These are phyloP conservation scores for Baudoinia panamericana DNA, from an alignment of 495 filamentous ascomycete genomes.

Conservation along the genomic window DNA sequence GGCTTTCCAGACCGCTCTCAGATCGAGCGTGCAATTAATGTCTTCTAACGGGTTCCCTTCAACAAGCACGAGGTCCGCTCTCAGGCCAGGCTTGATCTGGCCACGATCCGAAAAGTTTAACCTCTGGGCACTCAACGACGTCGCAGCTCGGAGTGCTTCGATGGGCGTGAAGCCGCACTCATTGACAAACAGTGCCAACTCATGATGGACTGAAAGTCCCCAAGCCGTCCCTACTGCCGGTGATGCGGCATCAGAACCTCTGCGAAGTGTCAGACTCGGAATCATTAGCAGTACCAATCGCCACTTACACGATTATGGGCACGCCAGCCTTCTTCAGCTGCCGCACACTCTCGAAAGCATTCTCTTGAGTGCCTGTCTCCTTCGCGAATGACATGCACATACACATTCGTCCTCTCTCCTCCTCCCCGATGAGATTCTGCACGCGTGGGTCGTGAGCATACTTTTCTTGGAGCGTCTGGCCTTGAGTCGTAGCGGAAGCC, in stretches of 20 bases:
- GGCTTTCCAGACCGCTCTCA: conserved; percentile 25
- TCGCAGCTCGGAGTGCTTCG: conserved; percentile 26
- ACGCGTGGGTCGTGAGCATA: conserved; percentile 27
- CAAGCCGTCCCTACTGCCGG: conserved; percentile 28
- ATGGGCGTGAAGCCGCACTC: conserved; percentile 25
- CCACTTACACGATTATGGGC: conserved; percentile 25
- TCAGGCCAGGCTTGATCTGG: conserved; percentile 21
- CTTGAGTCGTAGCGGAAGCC: conserved; percentile 26
- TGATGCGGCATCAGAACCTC: conserved; percentile 27
- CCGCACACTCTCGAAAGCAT: conserved; percentile 28
- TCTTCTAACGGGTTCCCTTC: conserved; percentile 28
- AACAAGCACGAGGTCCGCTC: conserved; percentile 28
- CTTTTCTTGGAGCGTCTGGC: conserved; percentile 22
- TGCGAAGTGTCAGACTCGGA: conserved; percentile 7
- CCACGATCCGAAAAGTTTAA: conserved; percentile 29
- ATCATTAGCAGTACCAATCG: background rate
- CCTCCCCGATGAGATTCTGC: conserved; percentile 20
- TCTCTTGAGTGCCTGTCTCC: conserved; percentile 14
- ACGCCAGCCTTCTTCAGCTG: conserved; percentile 25
- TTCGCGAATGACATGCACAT: conserved; percentile 24
- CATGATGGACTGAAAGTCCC: conserved; percentile 28
- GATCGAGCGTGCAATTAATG: conserved; percentile 27
- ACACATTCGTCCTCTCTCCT: conserved; percentile 21
- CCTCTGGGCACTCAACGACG: conserved; percentile 21
- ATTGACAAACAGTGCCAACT: conserved; percentile 27